Evolutionary conservation across 164 flowering plant genomes (phyloP).

Genomic region (Piper betle): DNA sequence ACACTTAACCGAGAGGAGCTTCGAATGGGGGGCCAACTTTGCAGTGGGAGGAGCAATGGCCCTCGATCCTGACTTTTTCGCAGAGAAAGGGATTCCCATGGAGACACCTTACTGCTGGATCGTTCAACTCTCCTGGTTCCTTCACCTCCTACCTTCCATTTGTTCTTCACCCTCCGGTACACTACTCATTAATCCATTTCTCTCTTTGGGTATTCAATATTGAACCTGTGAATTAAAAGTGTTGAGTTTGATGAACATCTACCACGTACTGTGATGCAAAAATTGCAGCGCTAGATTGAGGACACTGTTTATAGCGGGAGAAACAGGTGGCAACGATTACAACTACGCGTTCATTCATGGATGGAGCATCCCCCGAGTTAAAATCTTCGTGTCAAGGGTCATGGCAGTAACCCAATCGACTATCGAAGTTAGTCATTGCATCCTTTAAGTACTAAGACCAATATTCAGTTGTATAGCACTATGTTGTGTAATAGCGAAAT

Average conservation of each 20-base stretch:
- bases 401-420: constrained; percentile 8
- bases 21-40: constrained; percentile 30
- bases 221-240: too few species aligned
- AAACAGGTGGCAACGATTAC: constrained; percentile 28
- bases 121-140: constrained; percentile 24
- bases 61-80: constrained; percentile 15
- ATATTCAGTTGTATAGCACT: too few species aligned
- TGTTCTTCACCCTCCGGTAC: not conserved
- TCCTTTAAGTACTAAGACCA: not conserved
- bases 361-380: constrained; percentile 2
- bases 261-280: not conserved
- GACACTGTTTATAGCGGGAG: constrained; percentile 22
- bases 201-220: not conserved
- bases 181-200: not conserved
- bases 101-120: constrained; percentile 9
- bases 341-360: constrained; percentile 5
- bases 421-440: constrained; percentile 9
- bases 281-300: constrained; percentile 9
- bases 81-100: constrained; percentile 8
- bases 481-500: too few species aligned
- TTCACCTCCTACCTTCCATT: constrained; percentile 4
- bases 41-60: constrained; percentile 53
- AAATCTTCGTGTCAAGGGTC: constrained; percentile 7
- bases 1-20: not conserved
- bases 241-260: too few species aligned